Evolutionary conservation across 257 asterid genomes (phyloP), one percentile per base, ranked within the genome.

Genomic region (Galeopsis tetrahit): DNA sequence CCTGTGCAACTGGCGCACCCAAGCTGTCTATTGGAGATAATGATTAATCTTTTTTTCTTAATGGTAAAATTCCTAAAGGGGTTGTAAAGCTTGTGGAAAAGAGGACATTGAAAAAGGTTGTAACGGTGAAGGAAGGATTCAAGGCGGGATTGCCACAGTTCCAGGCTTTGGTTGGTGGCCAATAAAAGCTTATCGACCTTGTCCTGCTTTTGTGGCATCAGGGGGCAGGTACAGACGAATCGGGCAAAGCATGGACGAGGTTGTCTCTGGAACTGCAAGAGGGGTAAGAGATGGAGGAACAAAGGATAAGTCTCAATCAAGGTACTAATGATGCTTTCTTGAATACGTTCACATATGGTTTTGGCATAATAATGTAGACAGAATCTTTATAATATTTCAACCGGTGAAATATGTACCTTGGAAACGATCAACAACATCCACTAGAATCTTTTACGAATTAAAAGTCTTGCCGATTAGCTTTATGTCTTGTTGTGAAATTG

Each of bases 91-190:
- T 6, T 94, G 97, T 42, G 96, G 99, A 74, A 88, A 32, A 74
- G 86, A 73, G 81, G 97, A 88, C 64, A 80, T 87, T 6, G 97
- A 91, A 58, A 85, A 74, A 34, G 99, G 97, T 0, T 94, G 97
- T 58, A 91, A 94, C 38, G 97, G 97, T 0, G 96, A 91, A 74
- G 99, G 99, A 61, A 90, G 97, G 79, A 88, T 94, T 78, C 97
- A 94, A 83, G 99, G 99, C 46, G 99, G 99, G 67, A 94, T 94
- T 44, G 97, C 97, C 4, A 83, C 88, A 35, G 85, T 91, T 55
- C 96, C 99, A 4, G 97, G 97, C 42, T 91, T 94, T 60, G 97
- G 96, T 67, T 94, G 99, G 99, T 94, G 99, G 97, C 97, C 97
- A 0, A 94, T 94, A 58, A 91, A 91, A 85, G 97, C 99, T 60